Conservation (phyloP, 2,329 filamentous ascomycete species). For the Rutstroemia sydowiana region DNA sequence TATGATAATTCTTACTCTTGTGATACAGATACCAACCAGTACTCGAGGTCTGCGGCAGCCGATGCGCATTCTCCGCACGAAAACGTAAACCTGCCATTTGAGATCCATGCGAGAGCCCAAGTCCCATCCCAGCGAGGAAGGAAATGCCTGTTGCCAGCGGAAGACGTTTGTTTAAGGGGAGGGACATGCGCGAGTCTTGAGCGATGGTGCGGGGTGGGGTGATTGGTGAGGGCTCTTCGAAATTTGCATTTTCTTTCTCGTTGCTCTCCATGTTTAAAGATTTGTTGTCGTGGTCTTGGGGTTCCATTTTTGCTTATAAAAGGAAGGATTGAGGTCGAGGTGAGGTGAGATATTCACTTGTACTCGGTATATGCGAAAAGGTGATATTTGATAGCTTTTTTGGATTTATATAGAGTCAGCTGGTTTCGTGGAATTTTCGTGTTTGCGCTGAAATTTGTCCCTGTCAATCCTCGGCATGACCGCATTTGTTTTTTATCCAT, state of each 20-base stretch:
- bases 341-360: background rate
- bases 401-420: background rate
- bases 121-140: slow-evolving; percentile 58
- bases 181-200: slow-evolving; percentile 41
- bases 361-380: too few species aligned
- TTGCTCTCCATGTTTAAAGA: background rate
- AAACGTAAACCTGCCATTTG: slow-evolving; percentile 73
- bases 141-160: slow-evolving; percentile 56
- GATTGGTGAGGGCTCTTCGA: background rate
- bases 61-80: slow-evolving; percentile 92
- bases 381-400: background rate
- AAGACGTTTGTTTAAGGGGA: slow-evolving; percentile 59
- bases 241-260: too few species aligned
- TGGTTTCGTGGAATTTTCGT: slow-evolving; percentile 1
- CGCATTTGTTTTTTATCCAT: background rate
- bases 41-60: slow-evolving; percentile 72
- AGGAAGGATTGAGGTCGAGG: background rate
- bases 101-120: slow-evolving; percentile 68
- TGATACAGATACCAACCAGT: slow-evolving; percentile 98
- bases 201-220: background rate
- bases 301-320: background rate
- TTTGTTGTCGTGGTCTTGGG: background rate
- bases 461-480: background rate
- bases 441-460: background rate
- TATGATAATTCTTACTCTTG: slow-evolving; percentile 92